These are phyloP conservation scores for Babesia caballi DNA, from an alignment of 169 alveolate genomes.

Conservation along the genomic window DNA sequence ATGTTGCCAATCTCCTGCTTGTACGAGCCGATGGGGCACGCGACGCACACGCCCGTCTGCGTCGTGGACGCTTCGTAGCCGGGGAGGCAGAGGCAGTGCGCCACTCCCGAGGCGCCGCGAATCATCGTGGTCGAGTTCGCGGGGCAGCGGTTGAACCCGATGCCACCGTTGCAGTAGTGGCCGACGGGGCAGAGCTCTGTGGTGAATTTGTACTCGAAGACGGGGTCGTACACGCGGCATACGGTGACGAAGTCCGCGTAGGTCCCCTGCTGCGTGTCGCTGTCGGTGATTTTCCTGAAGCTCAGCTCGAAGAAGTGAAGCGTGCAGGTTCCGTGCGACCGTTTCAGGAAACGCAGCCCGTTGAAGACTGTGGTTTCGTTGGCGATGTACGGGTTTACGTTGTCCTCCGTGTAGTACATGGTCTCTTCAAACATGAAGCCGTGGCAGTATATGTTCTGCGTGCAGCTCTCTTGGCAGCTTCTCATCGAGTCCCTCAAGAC, in stretches of 20 bases:
- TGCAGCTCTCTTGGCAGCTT: constrained; percentile 60
- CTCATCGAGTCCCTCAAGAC: constrained; percentile 48
- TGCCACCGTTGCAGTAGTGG: constrained; percentile 54
- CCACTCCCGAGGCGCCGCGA: constrained; percentile 50
- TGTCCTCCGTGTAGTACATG: not conserved
- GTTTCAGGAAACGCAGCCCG: constrained; percentile 22
- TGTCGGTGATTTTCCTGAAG: not conserved
- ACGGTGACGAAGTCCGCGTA: not conserved
- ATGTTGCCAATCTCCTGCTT: constrained; percentile 65
- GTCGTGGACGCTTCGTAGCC: constrained; percentile 66
- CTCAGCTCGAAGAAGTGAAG: constrained; percentile 37
- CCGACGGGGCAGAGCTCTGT: constrained; percentile 65
- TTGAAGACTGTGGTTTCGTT: constrained; percentile 10
- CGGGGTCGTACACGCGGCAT: not conserved
- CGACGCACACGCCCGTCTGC: constrained; percentile 45
- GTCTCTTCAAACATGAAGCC: constrained; percentile 66
- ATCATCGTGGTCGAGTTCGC: constrained; percentile 62
- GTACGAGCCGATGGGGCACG: constrained; percentile 72
- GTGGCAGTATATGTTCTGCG: constrained; percentile 67
- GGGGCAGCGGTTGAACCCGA: constrained; percentile 65
- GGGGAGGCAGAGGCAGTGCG: constrained; percentile 68
- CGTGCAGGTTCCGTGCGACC: constrained; percentile 30
- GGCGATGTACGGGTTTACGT: constrained; percentile 26
- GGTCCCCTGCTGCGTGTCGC: not conserved
- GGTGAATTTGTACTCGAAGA: constrained; percentile 11